These are phyloP conservation scores for Aspergillus fumigatiaffinis DNA, from an alignment of 2,329 filamentous ascomycete species.

Conservation along the genomic window DNA sequence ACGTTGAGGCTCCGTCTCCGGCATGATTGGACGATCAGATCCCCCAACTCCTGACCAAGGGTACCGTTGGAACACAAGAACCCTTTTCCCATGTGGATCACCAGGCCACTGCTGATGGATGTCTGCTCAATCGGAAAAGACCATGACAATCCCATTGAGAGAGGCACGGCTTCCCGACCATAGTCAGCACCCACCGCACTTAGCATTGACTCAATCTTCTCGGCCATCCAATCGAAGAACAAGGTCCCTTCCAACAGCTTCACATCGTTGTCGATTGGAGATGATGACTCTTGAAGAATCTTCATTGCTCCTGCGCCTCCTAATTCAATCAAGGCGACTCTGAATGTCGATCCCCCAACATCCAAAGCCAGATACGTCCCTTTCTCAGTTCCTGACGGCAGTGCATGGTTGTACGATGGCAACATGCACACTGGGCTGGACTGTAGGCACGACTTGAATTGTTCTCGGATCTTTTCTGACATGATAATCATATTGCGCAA, in stretches of 20 bases:
- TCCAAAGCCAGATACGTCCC: slow-evolving; percentile 61
- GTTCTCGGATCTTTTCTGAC: slow-evolving; percentile 44
- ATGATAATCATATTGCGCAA: slow-evolving; percentile 38
- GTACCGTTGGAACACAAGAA: slow-evolving; percentile 58
- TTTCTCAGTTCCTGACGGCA: slow-evolving; percentile 56
- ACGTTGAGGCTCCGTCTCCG: slow-evolving; percentile 53
- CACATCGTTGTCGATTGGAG: slow-evolving; percentile 54
- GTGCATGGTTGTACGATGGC: slow-evolving; percentile 60
- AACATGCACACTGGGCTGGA: slow-evolving; percentile 60
- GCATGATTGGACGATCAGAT: slow-evolving; percentile 58
- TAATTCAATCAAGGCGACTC: slow-evolving; percentile 58
- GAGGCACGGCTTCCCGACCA: slow-evolving; percentile 32
- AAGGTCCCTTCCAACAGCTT: slow-evolving; percentile 51
- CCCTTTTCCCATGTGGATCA: slow-evolving; percentile 63
- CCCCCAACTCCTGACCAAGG: slow-evolving; percentile 56
- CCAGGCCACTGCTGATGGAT: slow-evolving; percentile 53
- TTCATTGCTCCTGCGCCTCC: slow-evolving; percentile 50
- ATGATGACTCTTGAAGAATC: slow-evolving; percentile 53
- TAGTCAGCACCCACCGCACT: slow-evolving; percentile 39
- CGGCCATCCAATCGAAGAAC: slow-evolving; percentile 67
- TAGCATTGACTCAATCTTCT: slow-evolving; percentile 54
- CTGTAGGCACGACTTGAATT: slow-evolving; percentile 54
- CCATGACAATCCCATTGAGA: slow-evolving; percentile 62
- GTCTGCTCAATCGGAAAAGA: slow-evolving; percentile 65
- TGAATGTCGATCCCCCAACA: slow-evolving; percentile 64